phyloP scores from a whole-genome alignment of 1,139 yeast species.

The Yamadazyma diddensiae region DNA sequence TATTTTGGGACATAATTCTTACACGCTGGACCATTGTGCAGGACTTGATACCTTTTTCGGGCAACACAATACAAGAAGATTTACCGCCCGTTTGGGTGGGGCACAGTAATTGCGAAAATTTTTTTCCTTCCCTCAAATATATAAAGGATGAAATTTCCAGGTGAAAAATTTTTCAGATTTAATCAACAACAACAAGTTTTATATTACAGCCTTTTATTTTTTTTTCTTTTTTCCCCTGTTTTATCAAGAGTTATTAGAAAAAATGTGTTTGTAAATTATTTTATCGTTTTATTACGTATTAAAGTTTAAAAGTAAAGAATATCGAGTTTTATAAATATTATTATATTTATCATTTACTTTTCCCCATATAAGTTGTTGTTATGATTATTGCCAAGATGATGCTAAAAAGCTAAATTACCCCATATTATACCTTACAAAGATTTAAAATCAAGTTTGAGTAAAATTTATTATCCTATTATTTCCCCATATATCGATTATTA shows the following conservation, averaged over 20 bases:
- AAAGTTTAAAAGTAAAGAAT: constrained; percentile 7
- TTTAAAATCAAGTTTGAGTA: constrained; percentile 1
- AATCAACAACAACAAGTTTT: constrained; percentile 15
- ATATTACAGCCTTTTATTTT: constrained; percentile 9
- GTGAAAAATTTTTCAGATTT: constrained; percentile 8
- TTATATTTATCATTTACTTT: constrained; percentile 9
- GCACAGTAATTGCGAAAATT: constrained; percentile 8
- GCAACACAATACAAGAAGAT: too few relatives aligned
- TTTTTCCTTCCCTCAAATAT: constrained; percentile 5
- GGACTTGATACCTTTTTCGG: too few relatives aligned
- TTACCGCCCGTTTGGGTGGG: too few relatives aligned
- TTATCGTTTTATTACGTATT: constrained; percentile 6
- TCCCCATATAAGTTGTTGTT: constrained; percentile 10
- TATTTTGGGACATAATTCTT: too few relatives aligned
- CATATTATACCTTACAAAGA: constrained; percentile 3
- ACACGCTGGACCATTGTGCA: too few relatives aligned
- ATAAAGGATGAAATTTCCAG: too few relatives aligned
- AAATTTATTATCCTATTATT: constrained; percentile 2
- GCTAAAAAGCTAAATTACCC: constrained; percentile 9
- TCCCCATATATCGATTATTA: constrained; percentile 1
- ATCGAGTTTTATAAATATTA: constrained; percentile 5
- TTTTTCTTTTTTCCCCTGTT: constrained; percentile 15
- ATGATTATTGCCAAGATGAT: constrained; percentile 8
- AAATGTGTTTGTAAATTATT: constrained; percentile 37
- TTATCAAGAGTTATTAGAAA: constrained; percentile 12